A percentile compares a stretch with the other conserved stretches of the same genome.
phyloP scores from a whole-genome alignment of 2,329 filamentous ascomycete genomes.

The Aspergillus flavus region DNA sequence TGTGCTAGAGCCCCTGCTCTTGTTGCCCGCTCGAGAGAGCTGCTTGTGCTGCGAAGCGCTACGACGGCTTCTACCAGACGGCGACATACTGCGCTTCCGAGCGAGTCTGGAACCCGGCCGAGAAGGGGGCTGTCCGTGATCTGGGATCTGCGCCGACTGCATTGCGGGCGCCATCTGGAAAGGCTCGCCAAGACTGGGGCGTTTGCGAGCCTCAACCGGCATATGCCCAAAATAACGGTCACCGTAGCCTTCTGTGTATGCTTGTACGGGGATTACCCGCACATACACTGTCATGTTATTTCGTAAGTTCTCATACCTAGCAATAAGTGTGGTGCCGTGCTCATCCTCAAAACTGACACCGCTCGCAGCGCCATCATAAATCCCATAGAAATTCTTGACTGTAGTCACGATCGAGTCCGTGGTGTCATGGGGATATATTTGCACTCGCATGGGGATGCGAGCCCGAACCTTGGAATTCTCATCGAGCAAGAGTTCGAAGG shows the following conservation, averaged over 20 bases:
- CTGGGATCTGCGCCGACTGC: slow-evolving; percentile 53
- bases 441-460: slow-evolving; percentile 68
- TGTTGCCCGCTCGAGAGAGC: slow-evolving; percentile 66
- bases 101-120: slow-evolving; percentile 72
- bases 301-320: slow-evolving; percentile 91
- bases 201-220: slow-evolving; percentile 56
- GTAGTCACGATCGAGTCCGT: slow-evolving; percentile 98
- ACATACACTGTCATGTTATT: slow-evolving; percentile 94
- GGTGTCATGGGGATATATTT: slow-evolving; percentile 93
- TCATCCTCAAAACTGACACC: slow-evolving; percentile 96
- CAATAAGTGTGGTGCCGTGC: slow-evolving; percentile 86
- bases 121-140: slow-evolving; percentile 64
- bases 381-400: slow-evolving; percentile 97
- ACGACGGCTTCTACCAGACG: slow-evolving; percentile 69
- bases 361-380: slow-evolving; percentile 78
- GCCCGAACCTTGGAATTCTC: slow-evolving; percentile 61
- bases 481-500: slow-evolving; percentile 64
- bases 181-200: slow-evolving; percentile 63
- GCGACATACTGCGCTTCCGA: slow-evolving; percentile 78
- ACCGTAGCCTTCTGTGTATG: slow-evolving; percentile 50
- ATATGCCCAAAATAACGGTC: slow-evolving; percentile 51
- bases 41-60: slow-evolving; percentile 78
- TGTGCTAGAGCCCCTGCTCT: slow-evolving; percentile 66
- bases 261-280: slow-evolving; percentile 69
- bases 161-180: slow-evolving; percentile 64